phyloP scores from a whole-genome alignment of 441 rosid species.

The Metrosideros polymorpha region DNA sequence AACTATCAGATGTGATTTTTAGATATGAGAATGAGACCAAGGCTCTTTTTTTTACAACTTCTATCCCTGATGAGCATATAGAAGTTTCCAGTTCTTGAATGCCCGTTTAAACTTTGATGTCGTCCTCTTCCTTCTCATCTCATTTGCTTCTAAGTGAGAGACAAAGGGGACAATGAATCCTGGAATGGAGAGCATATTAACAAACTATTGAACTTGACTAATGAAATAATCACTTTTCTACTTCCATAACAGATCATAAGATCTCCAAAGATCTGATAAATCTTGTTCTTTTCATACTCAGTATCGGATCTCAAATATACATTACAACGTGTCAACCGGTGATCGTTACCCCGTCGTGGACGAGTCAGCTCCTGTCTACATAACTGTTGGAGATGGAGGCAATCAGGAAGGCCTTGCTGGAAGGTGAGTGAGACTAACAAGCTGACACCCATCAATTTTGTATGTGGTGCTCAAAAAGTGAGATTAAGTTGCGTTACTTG shows the following conservation, averaged over 20 bases:
- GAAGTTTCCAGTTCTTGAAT: neutral
- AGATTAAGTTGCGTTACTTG: neutral
- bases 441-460: neutral
- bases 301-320: constrained; percentile 80
- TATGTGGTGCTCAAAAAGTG: neutral
- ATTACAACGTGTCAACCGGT: constrained; percentile 63
- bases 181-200: neutral
- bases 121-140: too few species aligned
- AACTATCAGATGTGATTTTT: neutral
- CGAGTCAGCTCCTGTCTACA: constrained; percentile 80
- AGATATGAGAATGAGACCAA: neutral
- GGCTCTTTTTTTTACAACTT: neutral
- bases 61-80: neutral
- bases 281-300: constrained; percentile 13
- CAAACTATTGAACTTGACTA: neutral
- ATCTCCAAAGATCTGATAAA: neutral
- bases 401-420: constrained; percentile 93
- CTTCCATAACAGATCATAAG: neutral
- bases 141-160: too few species aligned
- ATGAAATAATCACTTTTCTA: neutral
- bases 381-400: constrained; percentile 96
- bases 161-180: neutral
- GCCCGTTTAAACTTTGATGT: neutral
- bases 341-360: constrained; percentile 57
- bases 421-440: constrained; percentile 27